Base-by-base conservation (phyloP, 202 grass and related monocot genomes). In the Brachypodium distachyon region DNA sequence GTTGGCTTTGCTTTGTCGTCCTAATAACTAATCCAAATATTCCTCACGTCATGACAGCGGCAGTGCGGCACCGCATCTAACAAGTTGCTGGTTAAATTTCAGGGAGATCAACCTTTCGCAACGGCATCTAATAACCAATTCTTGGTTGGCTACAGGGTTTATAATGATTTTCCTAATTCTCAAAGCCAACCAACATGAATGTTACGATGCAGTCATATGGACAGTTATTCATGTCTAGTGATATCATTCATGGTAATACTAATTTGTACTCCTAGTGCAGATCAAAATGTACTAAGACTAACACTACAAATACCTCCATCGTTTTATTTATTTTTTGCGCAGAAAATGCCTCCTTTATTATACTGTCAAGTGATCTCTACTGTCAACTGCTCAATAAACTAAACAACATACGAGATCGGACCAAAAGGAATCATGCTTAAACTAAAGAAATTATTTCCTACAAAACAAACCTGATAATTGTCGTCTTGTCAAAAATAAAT, bases 11-110 rank as follows among this genome's bases (percentile, higher is more conserved):
- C 23, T 82, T 78, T 78, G 36, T 36, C 41, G 29, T 23, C 32
- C 67, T 67, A 67, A 43, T 82, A 78, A 77, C 33, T 29, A 76
- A 44, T 16, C 13, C 46, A 76, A 76, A 73, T 83, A 83, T 78
- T 59, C 60, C 59, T 16, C 78, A 14, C 50, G 19, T 61, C 41
- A 67, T 73, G 42, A 79, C 27, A 74, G 34, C 19, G 77, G 72
- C 34, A 79, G 21, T 50, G 22, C 48, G n/a, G n/a, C n/a, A n/a
- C n/a, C n/a, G 19, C 41, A 62, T 76, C 55, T n/a, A n/a, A n/a
- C n/a, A n/a, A n/a, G n/a, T n/a, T n/a, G n/a, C n/a, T n/a, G n/a
- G n/a, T n/a, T n/a, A n/a, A n/a, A n/a, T n/a, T n/a, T n/a, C n/a
- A n/a, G n/a, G n/a, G n/a, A n/a, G n/a, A n/a, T n/a, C n/a, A n/a